phyloP scores from a whole-genome alignment of 2,329 filamentous ascomycete species.

The Tolypocladium inflatum region DNA sequence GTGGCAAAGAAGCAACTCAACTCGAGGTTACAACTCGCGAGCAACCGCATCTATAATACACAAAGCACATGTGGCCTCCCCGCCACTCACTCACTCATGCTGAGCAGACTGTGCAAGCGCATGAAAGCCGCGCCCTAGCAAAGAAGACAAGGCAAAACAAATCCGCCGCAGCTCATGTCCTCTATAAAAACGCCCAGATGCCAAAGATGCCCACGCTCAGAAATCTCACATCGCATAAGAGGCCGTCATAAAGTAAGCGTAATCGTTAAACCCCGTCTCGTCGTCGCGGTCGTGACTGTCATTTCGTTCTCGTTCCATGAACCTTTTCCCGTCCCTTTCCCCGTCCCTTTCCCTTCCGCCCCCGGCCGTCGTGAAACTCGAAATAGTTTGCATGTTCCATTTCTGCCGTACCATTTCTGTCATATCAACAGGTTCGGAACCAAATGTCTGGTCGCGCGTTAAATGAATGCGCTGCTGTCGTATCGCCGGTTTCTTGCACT shows the following conservation, averaged over 20 bases:
- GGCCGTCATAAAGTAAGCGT: not conserved
- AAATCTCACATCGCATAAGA: not conserved
- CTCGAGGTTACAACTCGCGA: not conserved
- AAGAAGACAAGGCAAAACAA: not conserved
- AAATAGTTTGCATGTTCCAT: not conserved
- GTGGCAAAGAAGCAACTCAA: not conserved
- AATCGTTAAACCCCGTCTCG: constrained; percentile 3
- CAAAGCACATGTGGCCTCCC: not conserved
- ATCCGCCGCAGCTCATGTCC: not conserved
- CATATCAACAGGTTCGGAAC: not conserved
- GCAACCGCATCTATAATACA: constrained; percentile 7
- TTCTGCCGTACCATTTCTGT: not conserved
- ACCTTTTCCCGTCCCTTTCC: not conserved
- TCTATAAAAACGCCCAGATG: not conserved
- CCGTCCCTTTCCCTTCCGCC: not conserved
- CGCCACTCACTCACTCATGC: not conserved
- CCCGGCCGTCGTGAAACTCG: not conserved
- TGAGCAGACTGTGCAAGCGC: not conserved
- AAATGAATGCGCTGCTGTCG: not conserved
- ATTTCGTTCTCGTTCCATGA: not conserved
- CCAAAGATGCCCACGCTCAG: not conserved
- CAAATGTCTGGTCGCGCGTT: not conserved
- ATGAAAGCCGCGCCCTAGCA: not conserved
- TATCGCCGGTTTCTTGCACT: constrained; percentile 6
- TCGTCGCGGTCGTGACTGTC: constrained; percentile 6